A percentile compares a stretch with the other conserved stretches of the same genome.
Evolutionary conservation across 305 asterid species (phyloP).

Genomic region (Fraxinus floribunda): DNA sequence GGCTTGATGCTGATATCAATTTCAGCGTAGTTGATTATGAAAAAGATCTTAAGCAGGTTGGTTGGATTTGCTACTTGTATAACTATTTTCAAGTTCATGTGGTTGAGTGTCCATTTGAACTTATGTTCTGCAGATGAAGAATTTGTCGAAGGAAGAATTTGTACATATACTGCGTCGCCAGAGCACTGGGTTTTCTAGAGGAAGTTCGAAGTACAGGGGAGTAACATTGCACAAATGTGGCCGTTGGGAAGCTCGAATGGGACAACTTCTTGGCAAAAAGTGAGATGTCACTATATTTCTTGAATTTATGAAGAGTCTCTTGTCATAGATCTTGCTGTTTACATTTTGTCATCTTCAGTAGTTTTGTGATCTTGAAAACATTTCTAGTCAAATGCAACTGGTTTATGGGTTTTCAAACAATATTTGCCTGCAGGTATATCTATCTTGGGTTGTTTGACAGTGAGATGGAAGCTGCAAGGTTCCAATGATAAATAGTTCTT

Average conservation of each 20-base stretch:
- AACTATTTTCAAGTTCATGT: no score
- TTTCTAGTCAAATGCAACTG: background rate
- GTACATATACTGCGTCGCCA: constrained; percentile 18
- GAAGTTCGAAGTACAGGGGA: constrained; percentile 19
- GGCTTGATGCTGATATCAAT: constrained; percentile 64
- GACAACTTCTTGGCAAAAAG: constrained; percentile 18
- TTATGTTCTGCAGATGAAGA: constrained; percentile 3
- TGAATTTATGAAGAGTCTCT: background rate
- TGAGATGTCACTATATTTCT: background rate
- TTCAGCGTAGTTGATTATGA: constrained; percentile 44
- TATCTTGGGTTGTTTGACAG: constrained; percentile 91
- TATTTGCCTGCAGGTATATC: constrained; percentile 65
- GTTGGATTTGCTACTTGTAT: background rate
- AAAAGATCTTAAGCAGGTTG: constrained; percentile 47
- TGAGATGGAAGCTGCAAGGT: constrained; percentile 97
- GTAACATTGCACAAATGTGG: constrained; percentile 17
- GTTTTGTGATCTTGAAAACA: background rate
- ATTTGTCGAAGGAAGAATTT: constrained; percentile 22
- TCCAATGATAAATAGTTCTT: no score
- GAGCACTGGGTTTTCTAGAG: constrained; percentile 18
- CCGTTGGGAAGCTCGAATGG: constrained; percentile 26
- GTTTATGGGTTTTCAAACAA: background rate
- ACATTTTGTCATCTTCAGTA: background rate
- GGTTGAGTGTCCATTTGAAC: no score
- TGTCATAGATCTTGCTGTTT: background rate